Percentiles rank a stretch among this genome's conserved stretches.
Conservation (phyloP, 371 early-diverging fungal species). For the Capniomyces stellatus region DNA sequence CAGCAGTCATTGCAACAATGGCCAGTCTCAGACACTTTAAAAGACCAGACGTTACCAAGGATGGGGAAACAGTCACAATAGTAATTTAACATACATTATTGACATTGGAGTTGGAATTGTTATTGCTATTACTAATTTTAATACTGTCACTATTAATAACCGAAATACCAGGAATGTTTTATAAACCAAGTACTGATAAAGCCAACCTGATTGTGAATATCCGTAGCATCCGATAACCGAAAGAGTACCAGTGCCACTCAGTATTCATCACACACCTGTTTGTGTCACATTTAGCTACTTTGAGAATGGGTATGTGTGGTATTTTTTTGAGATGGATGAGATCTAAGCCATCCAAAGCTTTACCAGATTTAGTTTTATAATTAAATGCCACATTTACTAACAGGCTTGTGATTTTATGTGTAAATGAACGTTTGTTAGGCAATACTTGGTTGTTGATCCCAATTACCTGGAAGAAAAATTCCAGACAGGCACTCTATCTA, state of each 20-base stretch:
- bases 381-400: no score
- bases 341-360: no score
- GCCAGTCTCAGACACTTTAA: slow-evolving; percentile 78
- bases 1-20: slow-evolving; percentile 78
- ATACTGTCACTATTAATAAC: no score
- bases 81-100: no score
- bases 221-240: slow-evolving; percentile 65
- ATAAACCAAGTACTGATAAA: no score
- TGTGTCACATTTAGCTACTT: slow-evolving; percentile 82
- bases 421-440: slow-evolving; percentile 29
- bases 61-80: slow-evolving; percentile 77
- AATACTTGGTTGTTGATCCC: slow-evolving; percentile 68
- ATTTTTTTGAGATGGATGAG: background rate
- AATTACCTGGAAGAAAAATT: slow-evolving; percentile 64
- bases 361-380: no score
- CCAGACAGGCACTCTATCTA: slow-evolving; percentile 58
- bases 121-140: no score
- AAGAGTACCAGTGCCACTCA: slow-evolving; percentile 77
- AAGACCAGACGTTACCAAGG: slow-evolving; percentile 82
- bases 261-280: slow-evolving; percentile 85
- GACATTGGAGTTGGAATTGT: no score
- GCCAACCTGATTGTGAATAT: no score
- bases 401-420: no score
- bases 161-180: no score
- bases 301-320: slow-evolving; percentile 37